Evolutionary conservation across 768 basidiomycete genomes (phyloP).

Genomic region (Pisolithus sp.): DNA sequence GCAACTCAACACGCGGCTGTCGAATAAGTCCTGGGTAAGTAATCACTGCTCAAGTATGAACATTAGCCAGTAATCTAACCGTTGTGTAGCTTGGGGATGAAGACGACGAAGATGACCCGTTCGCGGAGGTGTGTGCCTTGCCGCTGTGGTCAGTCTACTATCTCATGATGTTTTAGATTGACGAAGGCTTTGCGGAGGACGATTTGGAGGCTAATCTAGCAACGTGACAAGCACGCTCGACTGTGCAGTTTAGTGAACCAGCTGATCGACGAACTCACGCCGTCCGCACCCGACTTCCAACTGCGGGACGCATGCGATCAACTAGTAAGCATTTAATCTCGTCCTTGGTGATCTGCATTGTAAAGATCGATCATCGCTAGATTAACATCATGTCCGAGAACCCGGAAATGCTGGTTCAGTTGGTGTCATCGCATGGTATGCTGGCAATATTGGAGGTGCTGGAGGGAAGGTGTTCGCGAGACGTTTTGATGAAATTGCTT

Average conservation of each 20-base stretch:
- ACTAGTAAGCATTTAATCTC: constrained; percentile 46
- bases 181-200: constrained; percentile 88
- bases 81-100: constrained; percentile 64
- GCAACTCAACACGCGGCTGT: constrained; percentile 79
- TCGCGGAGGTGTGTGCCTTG: constrained; percentile 64
- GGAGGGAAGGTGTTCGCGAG: constrained; percentile 79
- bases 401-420: constrained; percentile 80
- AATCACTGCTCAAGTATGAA: not conserved
- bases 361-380: constrained; percentile 35
- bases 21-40: constrained; percentile 85
- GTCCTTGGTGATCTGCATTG: constrained; percentile 1
- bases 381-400: constrained; percentile 68
- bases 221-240: constrained; percentile 89
- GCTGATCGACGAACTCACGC: constrained; percentile 81
- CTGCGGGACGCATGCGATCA: constrained; percentile 83
- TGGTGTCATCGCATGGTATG: constrained; percentile 92
- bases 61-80: not conserved
- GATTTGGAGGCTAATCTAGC: constrained; percentile 88
- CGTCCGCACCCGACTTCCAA: constrained; percentile 75
- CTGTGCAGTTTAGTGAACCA: constrained; percentile 76
- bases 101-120: constrained; percentile 91
- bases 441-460: constrained; percentile 90
- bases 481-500: constrained; percentile 78
- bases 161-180: constrained; percentile 48
- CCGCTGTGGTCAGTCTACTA: not conserved